Conservation (phyloP, 306 rosid genomes). For the Dryas octopetala region DNA sequence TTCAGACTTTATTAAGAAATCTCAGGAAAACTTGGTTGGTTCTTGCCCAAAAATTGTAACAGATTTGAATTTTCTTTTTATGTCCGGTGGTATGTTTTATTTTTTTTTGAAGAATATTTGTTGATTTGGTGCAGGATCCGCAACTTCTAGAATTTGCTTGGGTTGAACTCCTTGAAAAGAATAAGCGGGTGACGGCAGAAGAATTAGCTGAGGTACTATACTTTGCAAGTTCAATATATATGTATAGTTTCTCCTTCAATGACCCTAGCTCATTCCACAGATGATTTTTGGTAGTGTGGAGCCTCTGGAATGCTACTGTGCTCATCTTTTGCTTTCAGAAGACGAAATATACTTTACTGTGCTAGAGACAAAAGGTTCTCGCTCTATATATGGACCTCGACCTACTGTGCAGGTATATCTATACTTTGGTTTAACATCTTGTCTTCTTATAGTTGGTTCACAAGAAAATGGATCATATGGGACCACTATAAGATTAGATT, state of each 20-base stretch:
- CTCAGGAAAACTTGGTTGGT: conserved; percentile 75
- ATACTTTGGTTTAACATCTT: conserved; percentile 15
- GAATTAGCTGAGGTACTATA: conserved; percentile 80
- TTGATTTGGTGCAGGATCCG: conserved; percentile 64
- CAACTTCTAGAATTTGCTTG: conserved; percentile 91
- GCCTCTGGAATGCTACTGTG: conserved; percentile 89
- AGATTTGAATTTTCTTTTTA: conserved; percentile 3
- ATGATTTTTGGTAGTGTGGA: conserved; percentile 81
- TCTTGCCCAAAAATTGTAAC: conserved; percentile 26
- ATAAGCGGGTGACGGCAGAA: conserved; percentile 71
- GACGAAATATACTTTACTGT: conserved; percentile 87
- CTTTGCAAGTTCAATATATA: conserved; percentile 21
- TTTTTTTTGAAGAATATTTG: conserved; percentile 18
- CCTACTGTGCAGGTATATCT: conserved; percentile 69
- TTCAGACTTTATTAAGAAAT: conserved; percentile 58
- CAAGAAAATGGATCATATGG: not conserved
- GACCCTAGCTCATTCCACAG: conserved; percentile 51
- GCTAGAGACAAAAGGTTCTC: conserved; percentile 71
- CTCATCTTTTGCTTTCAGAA: conserved; percentile 81
- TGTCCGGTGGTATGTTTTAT: conserved; percentile 3
- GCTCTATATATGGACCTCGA: conserved; percentile 79
- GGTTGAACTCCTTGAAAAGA: conserved; percentile 88
- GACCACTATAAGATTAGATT: not conserved
- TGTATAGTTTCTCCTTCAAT: conserved; percentile 31
- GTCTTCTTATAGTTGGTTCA: not conserved